Conservation (phyloP, 306 rosid genomes). For the Nissolia schottii region DNA sequence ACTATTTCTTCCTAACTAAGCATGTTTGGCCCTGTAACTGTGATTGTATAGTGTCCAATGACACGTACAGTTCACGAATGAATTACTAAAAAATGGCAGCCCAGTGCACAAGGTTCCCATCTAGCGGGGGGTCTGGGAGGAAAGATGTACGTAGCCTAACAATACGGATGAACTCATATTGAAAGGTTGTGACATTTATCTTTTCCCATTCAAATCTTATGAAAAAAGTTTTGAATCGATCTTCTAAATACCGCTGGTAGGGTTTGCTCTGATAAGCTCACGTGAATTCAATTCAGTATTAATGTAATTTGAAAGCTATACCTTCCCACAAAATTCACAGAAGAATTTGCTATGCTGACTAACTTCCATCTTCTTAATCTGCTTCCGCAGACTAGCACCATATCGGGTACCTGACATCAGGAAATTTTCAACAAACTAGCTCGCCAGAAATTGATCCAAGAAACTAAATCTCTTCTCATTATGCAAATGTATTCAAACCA, state of each 20-base stretch:
- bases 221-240: background rate
- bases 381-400: conserved; percentile 84
- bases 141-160: too few relatives aligned
- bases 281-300: background rate
- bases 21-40: too few relatives aligned
- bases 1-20: too few relatives aligned
- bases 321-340: conserved; percentile 91
- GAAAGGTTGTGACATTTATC: too few relatives aligned
- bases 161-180: too few relatives aligned
- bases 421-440: background rate
- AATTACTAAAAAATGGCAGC: too few relatives aligned
- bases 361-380: conserved; percentile 88
- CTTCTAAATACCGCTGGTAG: background rate
- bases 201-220: background rate
- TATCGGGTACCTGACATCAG: conserved; percentile 64
- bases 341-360: conserved; percentile 80
- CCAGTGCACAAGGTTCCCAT: too few relatives aligned
- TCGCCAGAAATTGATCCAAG: background rate
- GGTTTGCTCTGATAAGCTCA: background rate
- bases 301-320: background rate
- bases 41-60: too few relatives aligned
- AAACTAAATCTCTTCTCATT: background rate
- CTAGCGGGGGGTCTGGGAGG: too few relatives aligned
- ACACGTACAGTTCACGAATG: too few relatives aligned
- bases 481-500: background rate